Percentiles rank a stretch among this genome's conserved stretches.
Evolutionary conservation across 805 yeast species (phyloP).

Genomic region (Wickerhamia fluorescens): DNA sequence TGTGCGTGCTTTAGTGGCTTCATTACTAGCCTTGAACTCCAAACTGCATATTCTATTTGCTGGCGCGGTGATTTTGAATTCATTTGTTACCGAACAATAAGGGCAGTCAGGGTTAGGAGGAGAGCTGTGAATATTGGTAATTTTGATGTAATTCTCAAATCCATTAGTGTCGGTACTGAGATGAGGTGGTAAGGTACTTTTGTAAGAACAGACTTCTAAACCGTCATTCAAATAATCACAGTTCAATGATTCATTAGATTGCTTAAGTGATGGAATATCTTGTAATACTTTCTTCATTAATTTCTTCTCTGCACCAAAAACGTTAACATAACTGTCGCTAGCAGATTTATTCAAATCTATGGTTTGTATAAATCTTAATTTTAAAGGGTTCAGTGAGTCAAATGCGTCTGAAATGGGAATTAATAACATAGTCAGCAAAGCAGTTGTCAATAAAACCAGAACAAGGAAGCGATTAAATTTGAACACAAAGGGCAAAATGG

Average conservation of each 20-base stretch:
- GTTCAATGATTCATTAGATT: constrained; percentile 13
- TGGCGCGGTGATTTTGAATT: constrained; percentile 48
- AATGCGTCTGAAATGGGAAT: constrained; percentile 50
- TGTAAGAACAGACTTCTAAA: constrained; percentile 46
- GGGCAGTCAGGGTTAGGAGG: constrained; percentile 38
- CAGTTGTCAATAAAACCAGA: constrained; percentile 27
- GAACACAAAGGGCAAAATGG: constrained; percentile 63
- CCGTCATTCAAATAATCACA: constrained; percentile 40
- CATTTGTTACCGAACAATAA: constrained; percentile 62
- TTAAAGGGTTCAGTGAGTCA: constrained; percentile 55
- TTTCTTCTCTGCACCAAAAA: constrained; percentile 46
- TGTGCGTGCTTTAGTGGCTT: constrained; percentile 6
- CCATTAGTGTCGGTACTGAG: constrained; percentile 23
- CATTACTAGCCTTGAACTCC: constrained; percentile 40
- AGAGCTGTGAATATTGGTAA: constrained; percentile 47
- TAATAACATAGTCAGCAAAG: constrained; percentile 18
- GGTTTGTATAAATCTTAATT: constrained; percentile 61
- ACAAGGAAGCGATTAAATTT: constrained; percentile 52
- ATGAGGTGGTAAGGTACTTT: constrained; percentile 41
- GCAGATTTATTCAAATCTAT: constrained; percentile 38
- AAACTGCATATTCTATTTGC: constrained; percentile 62
- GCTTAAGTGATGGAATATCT: constrained; percentile 62
- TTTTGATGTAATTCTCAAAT: constrained; percentile 38
- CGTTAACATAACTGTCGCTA: constrained; percentile 32
- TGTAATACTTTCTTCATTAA: constrained; percentile 37